These are phyloP conservation scores for Fusarium hostae DNA, from an alignment of 2,329 filamentous ascomycete genomes.

Conservation along the genomic window DNA sequence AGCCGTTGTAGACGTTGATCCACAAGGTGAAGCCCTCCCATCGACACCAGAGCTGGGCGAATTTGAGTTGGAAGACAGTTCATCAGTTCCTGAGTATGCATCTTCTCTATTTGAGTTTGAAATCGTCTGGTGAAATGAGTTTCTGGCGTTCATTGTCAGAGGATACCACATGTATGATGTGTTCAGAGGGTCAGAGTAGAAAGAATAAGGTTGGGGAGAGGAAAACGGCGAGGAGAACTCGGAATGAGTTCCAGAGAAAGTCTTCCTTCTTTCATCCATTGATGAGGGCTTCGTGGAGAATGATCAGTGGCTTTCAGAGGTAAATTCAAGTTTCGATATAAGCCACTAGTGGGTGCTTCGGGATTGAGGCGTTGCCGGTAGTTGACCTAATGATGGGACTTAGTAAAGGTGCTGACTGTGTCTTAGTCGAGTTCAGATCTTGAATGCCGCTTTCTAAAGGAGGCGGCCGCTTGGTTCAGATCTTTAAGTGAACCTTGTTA, in stretches of 20 bases:
- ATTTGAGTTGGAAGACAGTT: slow-evolving; percentile 35
- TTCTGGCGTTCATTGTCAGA: slow-evolving; percentile 19
- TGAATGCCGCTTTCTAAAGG: background rate
- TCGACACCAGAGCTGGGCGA: slow-evolving; percentile 41
- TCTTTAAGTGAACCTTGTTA: background rate
- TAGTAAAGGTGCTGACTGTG: slow-evolving; percentile 23
- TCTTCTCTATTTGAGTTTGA: slow-evolving; percentile 27
- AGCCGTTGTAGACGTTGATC: slow-evolving; percentile 34
- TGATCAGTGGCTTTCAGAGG: background rate
- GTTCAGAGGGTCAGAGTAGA: slow-evolving; percentile 26
- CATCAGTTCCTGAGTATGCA: slow-evolving; percentile 23
- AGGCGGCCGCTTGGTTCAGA: background rate
- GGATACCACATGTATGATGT: slow-evolving; percentile 33
- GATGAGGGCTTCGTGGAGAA: slow-evolving; percentile 21
- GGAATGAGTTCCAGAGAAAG: slow-evolving; percentile 15
- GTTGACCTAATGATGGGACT: slow-evolving; percentile 10
- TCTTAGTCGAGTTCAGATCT: slow-evolving; percentile 8
- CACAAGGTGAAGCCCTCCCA: slow-evolving; percentile 22
- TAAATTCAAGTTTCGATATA: slow-evolving; percentile 5
- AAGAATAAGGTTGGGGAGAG: slow-evolving; percentile 33
- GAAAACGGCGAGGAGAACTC: slow-evolving; percentile 21
- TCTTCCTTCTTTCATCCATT: slow-evolving; percentile 17
- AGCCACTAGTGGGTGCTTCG: background rate
- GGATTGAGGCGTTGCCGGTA: background rate
- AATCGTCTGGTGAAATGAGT: slow-evolving; percentile 11